Percentiles rank a stretch among this genome's conserved stretches.
Evolutionary conservation across 805 yeast species (phyloP).

Genomic region (Schwanniomyces pseudopolymorphus): DNA sequence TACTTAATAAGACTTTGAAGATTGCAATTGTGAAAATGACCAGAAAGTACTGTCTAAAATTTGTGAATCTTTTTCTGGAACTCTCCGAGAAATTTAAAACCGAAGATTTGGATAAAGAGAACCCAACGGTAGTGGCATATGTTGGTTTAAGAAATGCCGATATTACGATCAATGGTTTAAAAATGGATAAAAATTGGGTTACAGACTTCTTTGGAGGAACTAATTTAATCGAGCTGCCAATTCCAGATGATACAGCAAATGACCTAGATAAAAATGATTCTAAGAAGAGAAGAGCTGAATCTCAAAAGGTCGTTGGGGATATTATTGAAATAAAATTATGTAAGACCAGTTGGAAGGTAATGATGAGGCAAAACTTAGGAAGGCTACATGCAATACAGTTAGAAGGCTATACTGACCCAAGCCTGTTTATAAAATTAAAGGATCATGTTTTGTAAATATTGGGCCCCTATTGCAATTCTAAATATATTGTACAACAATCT

Average conservation of each 20-base stretch:
- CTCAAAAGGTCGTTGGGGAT: slow-evolving; percentile 24
- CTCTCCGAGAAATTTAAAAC: slow-evolving; percentile 13
- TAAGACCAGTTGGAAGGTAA: slow-evolving; percentile 44
- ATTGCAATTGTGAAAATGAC: slow-evolving; percentile 26
- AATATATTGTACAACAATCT: not conserved
- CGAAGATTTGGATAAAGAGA: slow-evolving; percentile 14
- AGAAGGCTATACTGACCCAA: slow-evolving; percentile 28
- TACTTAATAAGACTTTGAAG: slow-evolving; percentile 25
- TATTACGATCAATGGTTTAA: slow-evolving; percentile 32
- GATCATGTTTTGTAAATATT: slow-evolving; percentile 8
- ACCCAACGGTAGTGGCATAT: slow-evolving; percentile 18
- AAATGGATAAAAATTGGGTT: slow-evolving; percentile 34
- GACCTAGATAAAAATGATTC: not conserved
- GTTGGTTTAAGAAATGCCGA: slow-evolving; percentile 27
- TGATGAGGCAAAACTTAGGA: slow-evolving; percentile 19
- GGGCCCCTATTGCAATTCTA: not conserved
- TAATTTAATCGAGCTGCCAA: slow-evolving; percentile 1
- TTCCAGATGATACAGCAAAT: not conserved
- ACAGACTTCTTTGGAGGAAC: slow-evolving; percentile 22
- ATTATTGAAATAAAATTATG: slow-evolving; percentile 43
- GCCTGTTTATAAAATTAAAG: slow-evolving; percentile 5
- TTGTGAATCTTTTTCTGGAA: slow-evolving; percentile 24
- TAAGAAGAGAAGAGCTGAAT: slow-evolving; percentile 11
- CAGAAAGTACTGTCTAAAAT: slow-evolving; percentile 19
- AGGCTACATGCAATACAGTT: slow-evolving; percentile 29